Evolutionary conservation across 192 early-diverging fungal species (phyloP).

Genomic region (Thoreauomyces humboldtii): DNA sequence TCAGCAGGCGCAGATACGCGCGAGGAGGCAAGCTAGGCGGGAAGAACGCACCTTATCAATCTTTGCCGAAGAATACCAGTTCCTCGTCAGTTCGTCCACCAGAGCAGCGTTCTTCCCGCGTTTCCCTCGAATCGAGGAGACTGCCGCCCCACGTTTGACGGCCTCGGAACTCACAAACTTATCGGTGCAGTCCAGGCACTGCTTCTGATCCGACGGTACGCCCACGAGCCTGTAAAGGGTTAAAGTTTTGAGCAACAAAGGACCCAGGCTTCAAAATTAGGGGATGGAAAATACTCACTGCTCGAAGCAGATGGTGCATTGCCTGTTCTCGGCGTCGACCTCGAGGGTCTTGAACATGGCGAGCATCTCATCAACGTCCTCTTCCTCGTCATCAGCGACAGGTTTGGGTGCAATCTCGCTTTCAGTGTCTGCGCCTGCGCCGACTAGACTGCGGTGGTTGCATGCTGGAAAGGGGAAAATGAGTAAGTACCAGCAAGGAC

Average conservation of each 20-base stretch:
- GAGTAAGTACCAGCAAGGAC: too few relatives aligned
- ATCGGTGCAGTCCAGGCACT: slow-evolving; percentile 13
- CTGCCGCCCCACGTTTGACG: neutral
- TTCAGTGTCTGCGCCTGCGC: slow-evolving; percentile 15
- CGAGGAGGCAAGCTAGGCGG: neutral
- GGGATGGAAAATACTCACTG: slow-evolving; percentile 5
- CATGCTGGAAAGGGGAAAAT: neutral
- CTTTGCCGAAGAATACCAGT: slow-evolving; percentile 36
- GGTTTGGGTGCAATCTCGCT: slow-evolving; percentile 10
- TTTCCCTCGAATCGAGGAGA: neutral
- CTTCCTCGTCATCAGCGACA: slow-evolving; percentile 11
- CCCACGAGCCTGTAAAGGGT: slow-evolving; percentile 1
- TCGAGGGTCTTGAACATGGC: slow-evolving; percentile 22
- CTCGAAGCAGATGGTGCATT: slow-evolving; percentile 32
- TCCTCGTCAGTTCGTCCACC: neutral
- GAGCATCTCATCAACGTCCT: slow-evolving; percentile 23
- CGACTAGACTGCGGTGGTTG: slow-evolving; percentile 19
- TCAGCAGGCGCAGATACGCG: neutral
- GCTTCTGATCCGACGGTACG: neutral
- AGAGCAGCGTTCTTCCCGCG: slow-evolving; percentile 10
- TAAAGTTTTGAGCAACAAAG: neutral
- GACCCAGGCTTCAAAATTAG: neutral
- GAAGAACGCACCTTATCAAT: slow-evolving; percentile 34
- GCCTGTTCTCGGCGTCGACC: slow-evolving; percentile 5
- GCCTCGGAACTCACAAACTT: slow-evolving; percentile 18